These are phyloP conservation scores for Ascodesmis nigricans DNA, from an alignment of 495 filamentous ascomycete species.

Conservation along the genomic window DNA sequence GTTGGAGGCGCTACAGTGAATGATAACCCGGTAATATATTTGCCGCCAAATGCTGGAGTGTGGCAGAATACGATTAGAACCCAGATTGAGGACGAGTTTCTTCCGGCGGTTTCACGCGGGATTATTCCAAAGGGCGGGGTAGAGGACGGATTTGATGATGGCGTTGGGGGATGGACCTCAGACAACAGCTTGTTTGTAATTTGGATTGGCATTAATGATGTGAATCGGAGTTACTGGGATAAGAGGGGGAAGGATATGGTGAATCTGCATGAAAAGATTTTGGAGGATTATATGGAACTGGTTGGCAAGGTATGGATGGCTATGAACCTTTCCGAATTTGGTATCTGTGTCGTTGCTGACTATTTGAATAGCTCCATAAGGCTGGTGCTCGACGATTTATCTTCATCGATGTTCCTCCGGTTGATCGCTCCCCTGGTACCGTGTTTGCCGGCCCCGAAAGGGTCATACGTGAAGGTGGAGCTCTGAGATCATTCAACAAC, in stretches of 20 bases:
- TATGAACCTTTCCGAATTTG: constrained; percentile 13
- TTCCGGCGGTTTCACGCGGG: too few species aligned
- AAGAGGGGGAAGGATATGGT: too few species aligned
- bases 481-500: constrained; percentile 18
- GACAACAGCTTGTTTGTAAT: constrained; percentile 40
- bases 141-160: constrained; percentile 20
- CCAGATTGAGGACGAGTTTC: constrained; percentile 32
- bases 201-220: constrained; percentile 67
- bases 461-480: constrained; percentile 20
- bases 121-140: constrained; percentile 22
- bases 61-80: constrained; percentile 29
- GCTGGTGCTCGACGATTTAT: constrained; percentile 52
- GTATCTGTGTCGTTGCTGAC: not conserved
- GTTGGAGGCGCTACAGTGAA: too few species aligned
- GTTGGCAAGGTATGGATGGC: constrained; percentile 25
- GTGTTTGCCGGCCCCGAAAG: constrained; percentile 16
- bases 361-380: constrained; percentile 23
- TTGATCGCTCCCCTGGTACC: constrained; percentile 40
- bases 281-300: constrained; percentile 34
- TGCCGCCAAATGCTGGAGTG: not conserved
- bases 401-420: constrained; percentile 52
- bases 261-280: constrained; percentile 32
- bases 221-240: constrained; percentile 38
- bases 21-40: too few species aligned
- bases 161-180: constrained; percentile 35